Base-by-base conservation (phyloP, 2,329 filamentous ascomycete species). In the Curvularia sp. region DNA sequence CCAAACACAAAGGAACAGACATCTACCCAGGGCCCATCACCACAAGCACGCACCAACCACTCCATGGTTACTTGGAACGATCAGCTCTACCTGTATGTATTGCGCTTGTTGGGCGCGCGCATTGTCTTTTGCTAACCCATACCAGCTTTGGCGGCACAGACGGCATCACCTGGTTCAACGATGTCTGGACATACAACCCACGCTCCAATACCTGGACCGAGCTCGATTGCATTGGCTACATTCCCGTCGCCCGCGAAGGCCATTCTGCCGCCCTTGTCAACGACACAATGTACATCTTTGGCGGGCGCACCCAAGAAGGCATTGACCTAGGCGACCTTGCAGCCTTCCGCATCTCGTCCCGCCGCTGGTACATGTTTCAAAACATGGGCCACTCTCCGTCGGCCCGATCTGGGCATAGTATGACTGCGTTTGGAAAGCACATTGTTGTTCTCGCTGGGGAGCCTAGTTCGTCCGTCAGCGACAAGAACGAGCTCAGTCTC, bases 241-340 rank as follows among this genome's bases (percentile, higher is more conserved):
- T 99, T 59, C 95, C 96, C 1, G 89, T 93, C 1, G 89, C 94
- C 18, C 87, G 95, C 60, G 95, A 99, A 82, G 95, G 95, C 3
- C 95, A 99, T 76, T 93, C 96, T 12, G 92, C 95, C 13, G 89
- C 94, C 3, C 82, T 99, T 19, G 93, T 99, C 42, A 92, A 95
- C 75, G 95, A 99, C 74, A 95, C 97, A 59, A 99, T 99, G 96
- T 99, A 99, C 80, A 88, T 99, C 60, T 99, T 99, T 76, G 96
- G 96, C 67, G 95, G 95, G 43, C 90, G 95, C 59, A 97, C 93
- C 0, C 92, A 97, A 73, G 93, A 98, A 67, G 95, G 95, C 1
- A 87, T 89, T 27, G 95, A 99, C 74, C 81, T 99, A 3, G 95
- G 94, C 32, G 95, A 99, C 77, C 83, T 99, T 42, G 94, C 95